phyloP scores from a whole-genome alignment of 1,284 basidiomycete genomes.

The Paramarasmius palmivorus region DNA sequence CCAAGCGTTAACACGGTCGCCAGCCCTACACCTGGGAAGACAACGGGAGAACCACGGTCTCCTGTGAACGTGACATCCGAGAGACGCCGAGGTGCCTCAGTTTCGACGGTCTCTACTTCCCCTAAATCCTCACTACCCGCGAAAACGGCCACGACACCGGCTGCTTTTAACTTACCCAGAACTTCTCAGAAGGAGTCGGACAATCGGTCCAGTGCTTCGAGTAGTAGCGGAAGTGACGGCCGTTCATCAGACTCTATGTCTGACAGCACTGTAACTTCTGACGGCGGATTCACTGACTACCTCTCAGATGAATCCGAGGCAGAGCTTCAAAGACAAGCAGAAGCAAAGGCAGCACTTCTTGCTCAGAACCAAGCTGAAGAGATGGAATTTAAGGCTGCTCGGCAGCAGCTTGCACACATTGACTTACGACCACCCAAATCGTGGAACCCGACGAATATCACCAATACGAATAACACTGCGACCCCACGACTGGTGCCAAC shows the following conservation, averaged over 20 bases:
- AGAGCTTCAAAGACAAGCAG: slow-evolving; percentile 79
- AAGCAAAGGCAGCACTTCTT: slow-evolving; percentile 67
- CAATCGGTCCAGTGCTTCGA: slow-evolving; percentile 46
- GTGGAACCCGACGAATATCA: slow-evolving; percentile 65
- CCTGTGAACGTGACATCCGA: slow-evolving; percentile 2
- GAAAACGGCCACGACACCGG: slow-evolving; percentile 26
- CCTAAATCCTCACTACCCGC: slow-evolving; percentile 19
- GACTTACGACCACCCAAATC: slow-evolving; percentile 72
- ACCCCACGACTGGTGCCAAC: slow-evolving; percentile 12
- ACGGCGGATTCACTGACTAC: slow-evolving; percentile 83
- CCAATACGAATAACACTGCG: slow-evolving; percentile 27
- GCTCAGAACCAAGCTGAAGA: slow-evolving; percentile 81
- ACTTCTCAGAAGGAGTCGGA: slow-evolving; percentile 33
- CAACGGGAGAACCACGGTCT: slow-evolving; percentile 27
- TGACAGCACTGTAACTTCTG: slow-evolving; percentile 75
- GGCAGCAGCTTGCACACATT: slow-evolving; percentile 71
- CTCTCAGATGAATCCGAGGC: slow-evolving; percentile 82
- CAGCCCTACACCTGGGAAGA: slow-evolving; percentile 31
- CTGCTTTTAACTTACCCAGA: slow-evolving; percentile 28
- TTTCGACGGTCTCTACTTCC: slow-evolving; percentile 23
- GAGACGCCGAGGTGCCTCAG: slow-evolving; percentile 13
- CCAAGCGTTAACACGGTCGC: slow-evolving; percentile 42
- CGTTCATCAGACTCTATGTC: slow-evolving; percentile 52
- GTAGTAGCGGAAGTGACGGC: slow-evolving; percentile 61
- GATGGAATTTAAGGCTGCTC: slow-evolving; percentile 73